Base-by-base conservation (phyloP, 2,329 filamentous ascomycete species). In the Cordyceps cateniannulata region DNA sequence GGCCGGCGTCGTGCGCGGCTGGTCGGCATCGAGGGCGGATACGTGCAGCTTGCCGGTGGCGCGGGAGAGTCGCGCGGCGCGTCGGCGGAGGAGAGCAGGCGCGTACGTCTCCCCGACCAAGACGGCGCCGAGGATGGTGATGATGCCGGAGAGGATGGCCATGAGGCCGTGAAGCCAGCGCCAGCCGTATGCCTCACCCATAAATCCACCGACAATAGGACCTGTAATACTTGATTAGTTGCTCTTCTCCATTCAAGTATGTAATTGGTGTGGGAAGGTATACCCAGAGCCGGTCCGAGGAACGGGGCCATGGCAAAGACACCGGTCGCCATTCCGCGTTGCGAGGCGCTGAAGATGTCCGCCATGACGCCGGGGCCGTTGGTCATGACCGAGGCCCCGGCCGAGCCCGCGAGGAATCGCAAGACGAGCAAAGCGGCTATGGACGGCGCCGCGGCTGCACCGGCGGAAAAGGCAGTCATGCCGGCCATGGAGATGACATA, bases 81-180 rank as follows among this genome's bases (percentile, higher is more conserved):
- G 73, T 56, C 72, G 70, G 32, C 77, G 76, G 1, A 83, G 76
- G 14, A 83, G 69, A 16, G 80, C 74, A 0, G 81, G 81, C 0
- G 77, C 72, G 65, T 84, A 84, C 0, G 81, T 84, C 69, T 84
- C 81, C 1, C 79, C 80, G 3, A 82, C 69, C 32, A 77, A 63
- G 49, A 81, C 56, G 2, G 73, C 63, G 22, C 76, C 77, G 18
- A 77, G 25, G 52, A 84, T 74, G 76, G 80, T 84, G 32, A 84
- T 73, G 5, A 74, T 68, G 3, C 81, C 82, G 2, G 79, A 79
- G 65, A 86, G 81, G 62, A 81, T 80, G 35, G 79, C 77, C 65
- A 85, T 75, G 14, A 86, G 71, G 1, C 82, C 83, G 69, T 81
- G 76, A 16, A 85, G 77, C 84, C 84, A 86, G 65, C 81, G 72